Conservation (phyloP, 1,284 basidiomycete species). For the Cutaneotrichosporon arboriforme region DNA sequence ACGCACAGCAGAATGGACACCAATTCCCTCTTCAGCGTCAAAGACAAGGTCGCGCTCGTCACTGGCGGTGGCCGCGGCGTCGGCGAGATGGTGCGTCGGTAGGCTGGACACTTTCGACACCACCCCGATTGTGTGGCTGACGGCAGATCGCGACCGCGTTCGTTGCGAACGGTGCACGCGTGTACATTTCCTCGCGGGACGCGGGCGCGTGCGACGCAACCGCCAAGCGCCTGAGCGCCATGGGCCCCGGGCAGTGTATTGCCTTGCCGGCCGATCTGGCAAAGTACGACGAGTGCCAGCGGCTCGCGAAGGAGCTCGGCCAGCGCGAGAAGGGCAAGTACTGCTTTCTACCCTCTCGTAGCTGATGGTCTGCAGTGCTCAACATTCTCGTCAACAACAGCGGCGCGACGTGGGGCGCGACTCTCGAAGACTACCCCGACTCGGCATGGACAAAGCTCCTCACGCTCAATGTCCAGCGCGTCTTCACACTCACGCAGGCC, state of each 20-base stretch:
- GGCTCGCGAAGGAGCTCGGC: conserved; percentile 54
- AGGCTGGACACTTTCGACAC: no score
- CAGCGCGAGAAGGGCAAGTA: conserved; percentile 52
- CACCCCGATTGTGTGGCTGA: background rate
- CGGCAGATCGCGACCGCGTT: conserved; percentile 62
- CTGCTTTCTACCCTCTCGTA: background rate
- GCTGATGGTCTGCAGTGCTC: conserved; percentile 8
- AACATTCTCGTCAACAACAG: conserved; percentile 54
- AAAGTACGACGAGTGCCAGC: conserved; percentile 57
- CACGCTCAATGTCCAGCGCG: conserved; percentile 62
- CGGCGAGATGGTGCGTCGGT: conserved; percentile 63
- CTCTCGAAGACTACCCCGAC: conserved; percentile 57
- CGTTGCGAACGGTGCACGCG: conserved; percentile 61
- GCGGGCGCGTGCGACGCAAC: conserved; percentile 57
- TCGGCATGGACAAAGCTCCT: conserved; percentile 50
- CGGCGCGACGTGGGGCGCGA: conserved; percentile 60
- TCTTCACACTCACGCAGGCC: conserved; percentile 65
- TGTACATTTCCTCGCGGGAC: conserved; percentile 62
- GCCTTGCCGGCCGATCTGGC: conserved; percentile 60
- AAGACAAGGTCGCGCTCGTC: conserved; percentile 54
- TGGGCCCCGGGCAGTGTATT: conserved; percentile 58
- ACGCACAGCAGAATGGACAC: conserved; percentile 2
- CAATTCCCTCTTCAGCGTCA: conserved; percentile 14
- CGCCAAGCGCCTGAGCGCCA: conserved; percentile 55
- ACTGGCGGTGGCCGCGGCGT: conserved; percentile 69